Evolutionary conservation across 352 stramenopile genomes (phyloP).

Genomic region (Globisporangium okanoganense): DNA sequence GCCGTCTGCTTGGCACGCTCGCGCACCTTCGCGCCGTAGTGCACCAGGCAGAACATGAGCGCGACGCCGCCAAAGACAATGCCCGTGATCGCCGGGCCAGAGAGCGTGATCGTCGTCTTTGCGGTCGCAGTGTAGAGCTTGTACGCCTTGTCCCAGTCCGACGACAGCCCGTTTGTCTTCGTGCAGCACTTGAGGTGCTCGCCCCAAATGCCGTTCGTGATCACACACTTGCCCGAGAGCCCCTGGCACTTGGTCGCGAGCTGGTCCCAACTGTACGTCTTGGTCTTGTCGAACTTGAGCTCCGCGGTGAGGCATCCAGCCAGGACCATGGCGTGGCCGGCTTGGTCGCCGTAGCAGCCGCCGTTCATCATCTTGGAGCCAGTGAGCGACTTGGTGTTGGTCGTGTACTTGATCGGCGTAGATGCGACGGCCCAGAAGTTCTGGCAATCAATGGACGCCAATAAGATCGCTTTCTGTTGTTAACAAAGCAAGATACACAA

Average conservation of each 20-base stretch:
- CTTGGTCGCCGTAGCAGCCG: slow-evolving; percentile 72
- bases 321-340: slow-evolving; percentile 63
- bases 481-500: neutral
- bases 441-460: slow-evolving; percentile 83
- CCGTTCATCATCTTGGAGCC: slow-evolving; percentile 83
- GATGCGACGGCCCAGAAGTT: slow-evolving; percentile 83
- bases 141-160: slow-evolving; percentile 72
- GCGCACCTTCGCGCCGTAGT: slow-evolving; percentile 81
- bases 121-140: slow-evolving; percentile 58
- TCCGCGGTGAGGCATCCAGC: slow-evolving; percentile 74
- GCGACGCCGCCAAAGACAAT: slow-evolving; percentile 85
- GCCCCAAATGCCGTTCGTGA: slow-evolving; percentile 85
- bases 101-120: slow-evolving; percentile 49
- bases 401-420: slow-evolving; percentile 69
- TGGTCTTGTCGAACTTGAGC: slow-evolving; percentile 73
- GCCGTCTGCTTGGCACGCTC: slow-evolving; percentile 78
- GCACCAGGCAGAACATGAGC: slow-evolving; percentile 75
- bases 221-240: slow-evolving; percentile 69
- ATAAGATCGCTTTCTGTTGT: slow-evolving; percentile 55
- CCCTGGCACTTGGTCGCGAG: slow-evolving; percentile 77
- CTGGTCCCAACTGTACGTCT: slow-evolving; percentile 81
- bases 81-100: slow-evolving; percentile 61
- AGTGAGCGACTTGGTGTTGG: slow-evolving; percentile 63
- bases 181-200: slow-evolving; percentile 83
- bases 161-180: slow-evolving; percentile 37